A percentile compares a stretch with the other conserved stretches of the same genome.
Evolutionary conservation across 768 basidiomycete genomes (phyloP).

Genomic region (Mycena epipterygia): DNA sequence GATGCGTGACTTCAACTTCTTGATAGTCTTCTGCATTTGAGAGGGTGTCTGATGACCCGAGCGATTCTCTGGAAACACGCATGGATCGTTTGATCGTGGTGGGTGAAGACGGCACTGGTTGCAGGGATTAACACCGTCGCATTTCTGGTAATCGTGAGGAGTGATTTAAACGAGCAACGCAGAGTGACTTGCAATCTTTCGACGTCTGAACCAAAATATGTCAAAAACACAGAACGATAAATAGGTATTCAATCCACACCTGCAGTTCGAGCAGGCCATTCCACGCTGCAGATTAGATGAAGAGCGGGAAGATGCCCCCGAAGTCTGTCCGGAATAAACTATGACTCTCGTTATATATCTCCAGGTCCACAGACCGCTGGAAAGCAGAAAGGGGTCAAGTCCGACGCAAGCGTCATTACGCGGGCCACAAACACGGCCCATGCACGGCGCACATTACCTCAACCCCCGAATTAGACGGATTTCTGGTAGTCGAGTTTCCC

Average conservation of each 20-base stretch:
- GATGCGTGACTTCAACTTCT: not conserved
- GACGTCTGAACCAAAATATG: slow-evolving; percentile 1
- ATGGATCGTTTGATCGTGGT: slow-evolving; percentile 22
- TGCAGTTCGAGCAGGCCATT: not conserved
- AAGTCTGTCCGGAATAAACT: no score
- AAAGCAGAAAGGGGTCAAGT: no score
- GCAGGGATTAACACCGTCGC: slow-evolving; percentile 25
- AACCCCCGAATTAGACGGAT: no score
- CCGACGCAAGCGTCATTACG: no score
- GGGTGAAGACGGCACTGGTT: slow-evolving; percentile 21
- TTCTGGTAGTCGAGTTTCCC: no score
- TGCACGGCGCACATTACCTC: no score
- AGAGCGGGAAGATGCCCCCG: not conserved
- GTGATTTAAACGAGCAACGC: no score
- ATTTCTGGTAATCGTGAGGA: slow-evolving; percentile 14
- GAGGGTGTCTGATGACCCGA: not conserved
- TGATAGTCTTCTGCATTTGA: slow-evolving; percentile 26
- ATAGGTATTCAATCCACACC: no score
- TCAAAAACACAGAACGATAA: not conserved
- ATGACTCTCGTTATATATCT: no score
- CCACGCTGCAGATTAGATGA: not conserved
- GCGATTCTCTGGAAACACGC: slow-evolving; percentile 10
- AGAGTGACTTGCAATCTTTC: slow-evolving; percentile 6
- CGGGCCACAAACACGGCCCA: no score
- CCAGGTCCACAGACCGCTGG: no score